phyloP scores from a whole-genome alignment of 2,329 filamentous ascomycete species.

The Colletotrichum sp. region DNA sequence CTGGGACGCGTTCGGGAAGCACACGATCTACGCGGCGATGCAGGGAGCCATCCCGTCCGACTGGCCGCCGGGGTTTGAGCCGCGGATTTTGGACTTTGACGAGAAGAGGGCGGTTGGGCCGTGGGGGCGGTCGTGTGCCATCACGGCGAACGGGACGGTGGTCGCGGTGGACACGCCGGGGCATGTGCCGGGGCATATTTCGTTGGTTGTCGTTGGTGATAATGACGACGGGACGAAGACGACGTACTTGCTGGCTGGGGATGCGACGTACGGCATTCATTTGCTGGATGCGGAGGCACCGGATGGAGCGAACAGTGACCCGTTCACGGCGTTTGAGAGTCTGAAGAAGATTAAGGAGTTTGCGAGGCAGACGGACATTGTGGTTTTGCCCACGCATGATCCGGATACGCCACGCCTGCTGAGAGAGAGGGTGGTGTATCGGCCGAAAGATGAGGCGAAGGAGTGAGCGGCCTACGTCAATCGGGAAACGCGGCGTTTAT shows the following conservation, averaged over 20 bases:
- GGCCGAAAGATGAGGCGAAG: neutral
- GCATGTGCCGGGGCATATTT: conserved; percentile 36
- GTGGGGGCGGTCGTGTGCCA: conserved; percentile 28
- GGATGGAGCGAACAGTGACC: conserved; percentile 35
- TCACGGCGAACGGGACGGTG: conserved; percentile 33
- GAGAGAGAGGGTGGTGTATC: neutral
- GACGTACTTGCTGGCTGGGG: conserved; percentile 32
- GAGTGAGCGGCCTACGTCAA: neutral
- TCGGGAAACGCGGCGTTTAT: neutral
- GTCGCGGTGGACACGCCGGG: conserved; percentile 36
- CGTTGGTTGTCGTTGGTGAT: conserved; percentile 24
- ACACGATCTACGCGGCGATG: conserved; percentile 27
- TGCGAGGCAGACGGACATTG: conserved; percentile 26
- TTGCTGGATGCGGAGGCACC: conserved; percentile 33
- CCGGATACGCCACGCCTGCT: conserved; percentile 3
- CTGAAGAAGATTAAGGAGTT: conserved; percentile 35
- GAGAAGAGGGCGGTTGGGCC: conserved; percentile 29
- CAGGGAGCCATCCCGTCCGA: conserved; percentile 32
- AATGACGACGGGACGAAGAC: conserved; percentile 16
- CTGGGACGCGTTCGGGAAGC: conserved; percentile 32
- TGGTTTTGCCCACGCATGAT: conserved; percentile 32
- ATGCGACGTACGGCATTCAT: conserved; percentile 34
- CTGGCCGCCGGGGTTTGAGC: conserved; percentile 34
- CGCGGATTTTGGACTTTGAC: conserved; percentile 29
- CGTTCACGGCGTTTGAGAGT: conserved; percentile 30